These are phyloP conservation scores for Dactylis glomerata DNA, from an alignment of 176 grass and related monocot species.

Conservation along the genomic window DNA sequence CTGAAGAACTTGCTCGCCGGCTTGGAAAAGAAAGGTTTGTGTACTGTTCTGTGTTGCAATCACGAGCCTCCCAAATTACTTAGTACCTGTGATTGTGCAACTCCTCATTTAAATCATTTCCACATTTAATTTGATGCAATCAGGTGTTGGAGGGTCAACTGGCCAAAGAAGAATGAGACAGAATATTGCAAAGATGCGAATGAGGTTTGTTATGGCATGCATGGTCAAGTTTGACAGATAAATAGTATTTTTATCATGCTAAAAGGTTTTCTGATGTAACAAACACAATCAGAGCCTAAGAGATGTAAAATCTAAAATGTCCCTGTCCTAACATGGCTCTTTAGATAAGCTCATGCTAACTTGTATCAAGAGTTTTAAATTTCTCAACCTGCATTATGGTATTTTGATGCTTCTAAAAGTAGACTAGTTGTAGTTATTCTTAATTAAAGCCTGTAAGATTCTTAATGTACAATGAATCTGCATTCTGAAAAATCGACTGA, in stretches of 20 bases:
- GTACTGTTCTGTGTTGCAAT: slow-evolving; percentile 2
- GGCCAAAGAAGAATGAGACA: slow-evolving; percentile 75
- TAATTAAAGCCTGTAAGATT: slow-evolving; percentile 1
- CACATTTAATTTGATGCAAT: slow-evolving; percentile 30
- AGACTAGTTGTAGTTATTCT: not conserved
- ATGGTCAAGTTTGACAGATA: slow-evolving; percentile 1
- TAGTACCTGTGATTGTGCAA: not conserved
- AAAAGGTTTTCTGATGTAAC: slow-evolving; percentile 3
- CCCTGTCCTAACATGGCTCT: not conserved
- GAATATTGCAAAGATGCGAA: slow-evolving; percentile 93
- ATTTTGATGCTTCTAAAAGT: not conserved
- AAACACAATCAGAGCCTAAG: not conserved
- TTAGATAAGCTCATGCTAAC: slow-evolving; percentile 2
- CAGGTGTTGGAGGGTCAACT: slow-evolving; percentile 95
- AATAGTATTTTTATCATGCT: not conserved
- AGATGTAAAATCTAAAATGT: not conserved
- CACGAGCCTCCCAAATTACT: slow-evolving; percentile 7
- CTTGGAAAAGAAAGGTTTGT: slow-evolving; percentile 98
- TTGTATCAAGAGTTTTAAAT: not conserved
- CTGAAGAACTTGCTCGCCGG: slow-evolving; percentile 89
- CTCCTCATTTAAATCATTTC: slow-evolving; percentile 22
- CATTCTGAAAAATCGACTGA: slow-evolving; percentile 15
- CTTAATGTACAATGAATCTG: not conserved
- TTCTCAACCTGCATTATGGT: not conserved
- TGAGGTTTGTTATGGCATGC: slow-evolving; percentile 57